phyloP scores from a whole-genome alignment of 202 grass and related monocot genomes.

The Thinopyrum obtusiflorum region DNA sequence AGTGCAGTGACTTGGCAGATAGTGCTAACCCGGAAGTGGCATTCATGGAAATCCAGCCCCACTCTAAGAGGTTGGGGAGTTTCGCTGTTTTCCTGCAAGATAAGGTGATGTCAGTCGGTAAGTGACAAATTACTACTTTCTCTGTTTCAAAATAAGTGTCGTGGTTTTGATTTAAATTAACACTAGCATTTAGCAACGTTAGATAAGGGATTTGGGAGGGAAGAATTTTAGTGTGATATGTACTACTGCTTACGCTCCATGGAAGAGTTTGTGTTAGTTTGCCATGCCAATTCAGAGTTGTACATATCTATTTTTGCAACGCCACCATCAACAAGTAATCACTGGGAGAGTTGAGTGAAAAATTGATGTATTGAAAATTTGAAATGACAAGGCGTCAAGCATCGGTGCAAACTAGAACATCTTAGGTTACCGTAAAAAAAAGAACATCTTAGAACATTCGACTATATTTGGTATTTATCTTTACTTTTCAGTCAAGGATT shows the following conservation, averaged over 20 bases:
- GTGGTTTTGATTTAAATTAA: too few species aligned
- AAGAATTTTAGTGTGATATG: background rate
- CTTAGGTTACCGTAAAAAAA: background rate
- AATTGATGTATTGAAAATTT: background rate
- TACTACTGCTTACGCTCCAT: too few species aligned
- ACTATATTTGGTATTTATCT: background rate
- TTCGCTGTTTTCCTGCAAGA: background rate
- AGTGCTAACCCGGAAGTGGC: slow-evolving; percentile 18
- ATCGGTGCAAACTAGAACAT: background rate
- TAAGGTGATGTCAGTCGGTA: background rate
- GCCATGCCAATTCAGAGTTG: background rate
- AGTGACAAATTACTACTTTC: background rate
- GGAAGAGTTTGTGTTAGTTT: background rate
- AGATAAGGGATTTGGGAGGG: background rate
- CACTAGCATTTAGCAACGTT: background rate
- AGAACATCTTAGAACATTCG: background rate
- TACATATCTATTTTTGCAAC: background rate
- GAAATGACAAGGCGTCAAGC: background rate
- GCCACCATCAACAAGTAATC: background rate
- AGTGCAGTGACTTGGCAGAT: background rate
- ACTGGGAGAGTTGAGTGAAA: background rate
- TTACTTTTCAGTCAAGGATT: background rate
- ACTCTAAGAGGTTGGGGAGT: background rate
- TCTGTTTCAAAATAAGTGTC: too few species aligned
- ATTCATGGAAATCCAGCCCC: slow-evolving; percentile 33